A percentile compares a stretch with the other conserved stretches of the same genome.
Conservation (phyloP, 192 early-diverging fungal genomes). For the Diversispora eburnea region DNA sequence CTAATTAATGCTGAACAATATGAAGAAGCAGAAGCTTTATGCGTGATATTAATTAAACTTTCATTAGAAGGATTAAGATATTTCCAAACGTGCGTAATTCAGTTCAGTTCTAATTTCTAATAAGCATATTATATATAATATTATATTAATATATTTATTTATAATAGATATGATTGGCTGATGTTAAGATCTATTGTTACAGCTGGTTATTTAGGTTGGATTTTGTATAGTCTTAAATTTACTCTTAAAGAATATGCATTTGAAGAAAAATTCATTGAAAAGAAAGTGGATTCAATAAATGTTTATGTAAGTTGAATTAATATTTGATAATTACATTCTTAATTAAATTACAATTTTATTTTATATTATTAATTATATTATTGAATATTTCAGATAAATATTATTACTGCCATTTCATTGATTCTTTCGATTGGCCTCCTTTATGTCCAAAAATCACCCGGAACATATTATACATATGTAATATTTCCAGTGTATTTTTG, state of each 20-base stretch:
- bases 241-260: slow-evolving; percentile 68
- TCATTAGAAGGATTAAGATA: slow-evolving; percentile 86
- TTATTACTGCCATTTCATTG: slow-evolving; percentile 40
- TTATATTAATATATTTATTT: not conserved
- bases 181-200: slow-evolving; percentile 82
- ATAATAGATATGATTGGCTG: slow-evolving; percentile 81
- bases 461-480: slow-evolving; percentile 84
- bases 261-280: not conserved
- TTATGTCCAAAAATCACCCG: slow-evolving; percentile 70
- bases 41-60: slow-evolving; percentile 56
- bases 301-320: too few relatives aligned
- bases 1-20: slow-evolving; percentile 61
- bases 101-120: not conserved
- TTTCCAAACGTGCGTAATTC: slow-evolving; percentile 66
- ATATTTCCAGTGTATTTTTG: slow-evolving; percentile 88
- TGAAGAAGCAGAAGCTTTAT: slow-evolving; percentile 64
- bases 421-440: slow-evolving; percentile 55
- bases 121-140: slow-evolving; percentile 2
- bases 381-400: slow-evolving; percentile 35
- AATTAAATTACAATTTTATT: not conserved
- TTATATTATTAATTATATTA: not conserved
- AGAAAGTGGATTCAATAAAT: too few relatives aligned
- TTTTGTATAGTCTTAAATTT: slow-evolving; percentile 75
- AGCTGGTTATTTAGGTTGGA: slow-evolving; percentile 88
- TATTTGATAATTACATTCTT: too few relatives aligned